Percentiles rank a stretch among this genome's conserved stretches.
Conservation (phyloP, 768 basidiomycete genomes). For the Cytidiella melzeri region DNA sequence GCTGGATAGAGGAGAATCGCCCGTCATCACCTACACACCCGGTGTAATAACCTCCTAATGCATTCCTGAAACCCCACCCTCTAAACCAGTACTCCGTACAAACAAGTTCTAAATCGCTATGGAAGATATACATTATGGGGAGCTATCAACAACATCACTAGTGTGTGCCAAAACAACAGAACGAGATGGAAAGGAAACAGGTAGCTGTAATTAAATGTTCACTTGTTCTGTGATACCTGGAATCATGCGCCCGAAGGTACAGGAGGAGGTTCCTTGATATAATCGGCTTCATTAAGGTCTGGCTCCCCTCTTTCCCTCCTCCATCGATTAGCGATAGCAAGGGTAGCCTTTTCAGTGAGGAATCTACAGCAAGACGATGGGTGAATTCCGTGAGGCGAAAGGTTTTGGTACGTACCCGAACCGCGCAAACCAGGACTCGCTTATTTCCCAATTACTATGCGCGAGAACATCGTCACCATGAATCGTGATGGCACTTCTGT, state of each 20-base stretch:
- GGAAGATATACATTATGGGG: too few relatives aligned
- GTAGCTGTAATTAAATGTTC: background rate
- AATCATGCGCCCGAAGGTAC: background rate
- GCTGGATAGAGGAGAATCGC: constrained; percentile 77
- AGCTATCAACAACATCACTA: too few relatives aligned
- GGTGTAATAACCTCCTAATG: background rate
- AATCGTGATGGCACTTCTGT: constrained; percentile 59
- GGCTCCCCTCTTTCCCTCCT: constrained; percentile 74
- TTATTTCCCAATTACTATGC: constrained; percentile 86
- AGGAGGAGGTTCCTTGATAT: constrained; percentile 16
- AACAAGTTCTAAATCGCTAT: too few relatives aligned
- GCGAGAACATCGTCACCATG: constrained; percentile 92
- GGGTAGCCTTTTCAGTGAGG: constrained; percentile 66
- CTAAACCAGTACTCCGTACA: too few relatives aligned
- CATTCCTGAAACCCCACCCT: too few relatives aligned
- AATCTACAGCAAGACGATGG: constrained; percentile 41
- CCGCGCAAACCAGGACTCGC: constrained; percentile 75
- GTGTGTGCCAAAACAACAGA: background rate
- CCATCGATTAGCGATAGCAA: constrained; percentile 82
- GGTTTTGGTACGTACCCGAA: constrained; percentile 72
- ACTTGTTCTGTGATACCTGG: background rate
- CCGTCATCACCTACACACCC: constrained; percentile 10
- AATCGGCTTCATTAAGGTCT: constrained; percentile 56
- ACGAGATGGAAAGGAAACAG: background rate
- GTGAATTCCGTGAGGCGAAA: too few relatives aligned